Evolutionary conservation across 352 stramenopile genomes (phyloP), one percentile per base, ranked within the genome.

Genomic region (Thraustochytrium sp.): DNA sequence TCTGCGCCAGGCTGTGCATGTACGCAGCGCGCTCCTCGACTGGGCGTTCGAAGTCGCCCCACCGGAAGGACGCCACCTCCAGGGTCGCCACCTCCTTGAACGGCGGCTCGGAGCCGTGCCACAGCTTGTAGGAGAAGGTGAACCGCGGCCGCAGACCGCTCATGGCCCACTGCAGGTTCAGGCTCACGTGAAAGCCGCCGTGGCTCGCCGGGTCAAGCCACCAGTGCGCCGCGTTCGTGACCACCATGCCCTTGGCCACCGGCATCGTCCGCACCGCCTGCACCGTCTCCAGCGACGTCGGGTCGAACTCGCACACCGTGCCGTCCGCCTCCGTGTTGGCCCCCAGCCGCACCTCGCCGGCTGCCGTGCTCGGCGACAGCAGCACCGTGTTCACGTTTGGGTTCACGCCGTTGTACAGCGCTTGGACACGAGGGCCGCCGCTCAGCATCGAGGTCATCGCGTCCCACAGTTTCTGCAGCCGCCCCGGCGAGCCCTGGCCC

Each of bases 1-100:
- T 82, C 42, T 82, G 74, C n/a, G 74, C 74, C 37, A 82, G 11
- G 26, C 37, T 82, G 74, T 82, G 74, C 74, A 82, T 82, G 62
- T 82, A 82, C 34, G 65, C 65, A 18, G 65, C 65, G 18, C 65
- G 42, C 42, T 77, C 49, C 16, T 77, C 8, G 46, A 26, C 42
- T 16, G 65, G 42, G 34, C 31, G 42, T 13, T 77, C 13, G 65
- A 5, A 11, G 11, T 62, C 65, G 31, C 65, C 65, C 40, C 46
- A 77, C 13, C 13, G 1, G 64, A 77, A 77, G 13, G 42, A 36
- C 16, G 65, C 46, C 18, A 77, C 13, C 3, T 62, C 31, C 1
- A 64, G 49, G 8, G 13, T 16, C 2, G 37, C 65, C 1, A 77
- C 65, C 23, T 55, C 29, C 11, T 36, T 23, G 46, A 64, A 77